Base-by-base conservation (phyloP, 2,329 filamentous ascomycete species). In the Phoma sp. region DNA sequence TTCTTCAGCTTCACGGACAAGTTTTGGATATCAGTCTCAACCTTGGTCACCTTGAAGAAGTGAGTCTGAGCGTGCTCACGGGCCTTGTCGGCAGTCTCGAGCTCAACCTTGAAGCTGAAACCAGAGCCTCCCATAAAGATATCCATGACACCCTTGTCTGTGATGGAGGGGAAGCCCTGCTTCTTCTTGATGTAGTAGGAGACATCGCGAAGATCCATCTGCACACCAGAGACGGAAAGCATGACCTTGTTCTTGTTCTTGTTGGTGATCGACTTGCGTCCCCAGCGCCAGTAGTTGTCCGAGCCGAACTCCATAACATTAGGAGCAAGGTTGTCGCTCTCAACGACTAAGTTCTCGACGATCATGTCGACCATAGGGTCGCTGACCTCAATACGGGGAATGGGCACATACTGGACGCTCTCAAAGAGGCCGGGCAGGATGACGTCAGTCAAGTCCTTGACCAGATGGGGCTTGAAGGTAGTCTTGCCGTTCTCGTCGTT, bases 141-240 rank as follows among this genome's bases (percentile, higher is more conserved):
- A 72, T 98, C 93, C 78, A 89, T 87, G 29, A 98, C 82, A 79
- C 95, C 95, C 40, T 86, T 89, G 72, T 99, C 95, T 14, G 86
- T 92, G 73, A 98, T 81, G 11, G 87, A 84, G 3, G 93, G 93
- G 82, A 97, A 97, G 7, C 95, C 93, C 68, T 92, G 80, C 85
- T 99, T 98, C 78, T 89, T 90, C 80, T 95, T 95, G 78, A 99
- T 83, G 76, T 98, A 93, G 83, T 93, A 98, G 75, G 90, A 91
- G 59, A 99, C 91, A 50, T 75, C 72, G 29, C 76, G 60, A 39
- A 98, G 82, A 64, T 99, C 95, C 81, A 93, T 92, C 80, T 99
- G 95, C 36, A 99, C 83, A 47, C 95, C 93, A 23, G 90, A 89
- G 3, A 95, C 89, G 58, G 91, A 89, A 59, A 98, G 82, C 81